Percentiles rank a stretch among this genome's conserved stretches.
Conservation (phyloP, 2,329 filamentous ascomycete genomes). For the Botrytis aclada region DNA sequence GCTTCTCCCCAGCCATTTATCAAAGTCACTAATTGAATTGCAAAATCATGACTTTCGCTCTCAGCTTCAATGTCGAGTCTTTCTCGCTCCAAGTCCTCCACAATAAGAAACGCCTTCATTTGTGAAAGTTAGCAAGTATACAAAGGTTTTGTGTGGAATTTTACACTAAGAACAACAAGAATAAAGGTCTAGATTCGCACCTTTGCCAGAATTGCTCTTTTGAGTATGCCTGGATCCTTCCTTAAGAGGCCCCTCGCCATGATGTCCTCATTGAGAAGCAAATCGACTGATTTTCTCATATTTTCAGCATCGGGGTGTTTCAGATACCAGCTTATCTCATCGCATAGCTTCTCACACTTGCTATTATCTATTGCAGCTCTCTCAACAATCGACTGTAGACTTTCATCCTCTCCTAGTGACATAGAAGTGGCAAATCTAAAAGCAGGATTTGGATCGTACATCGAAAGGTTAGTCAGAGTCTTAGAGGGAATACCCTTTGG, state of each 20-base stretch:
- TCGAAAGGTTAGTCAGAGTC: not conserved
- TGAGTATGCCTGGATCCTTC: not conserved
- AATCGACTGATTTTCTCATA: not conserved
- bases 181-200: not conserved
- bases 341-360: not conserved
- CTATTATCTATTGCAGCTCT: not conserved
- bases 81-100: not conserved
- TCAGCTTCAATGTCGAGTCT: not conserved
- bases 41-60: not conserved
- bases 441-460: not conserved
- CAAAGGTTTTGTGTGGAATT: not conserved
- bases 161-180: not conserved
- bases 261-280: not conserved
- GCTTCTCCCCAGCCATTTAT: constrained; percentile 8
- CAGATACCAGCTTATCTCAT: not conserved
- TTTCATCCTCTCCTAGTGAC: constrained; percentile 1
- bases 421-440: not conserved
- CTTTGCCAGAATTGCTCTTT: not conserved
- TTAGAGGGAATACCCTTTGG: not conserved
- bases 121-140: not conserved
- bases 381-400: not conserved
- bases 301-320: not conserved
- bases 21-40: constrained; percentile 2
- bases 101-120: not conserved
- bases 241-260: not conserved